Percentiles rank a stretch among this genome's conserved stretches.
Evolutionary conservation across 2,329 filamentous ascomycete genomes (phyloP).

Genomic region (Leptodontidium sp.): DNA sequence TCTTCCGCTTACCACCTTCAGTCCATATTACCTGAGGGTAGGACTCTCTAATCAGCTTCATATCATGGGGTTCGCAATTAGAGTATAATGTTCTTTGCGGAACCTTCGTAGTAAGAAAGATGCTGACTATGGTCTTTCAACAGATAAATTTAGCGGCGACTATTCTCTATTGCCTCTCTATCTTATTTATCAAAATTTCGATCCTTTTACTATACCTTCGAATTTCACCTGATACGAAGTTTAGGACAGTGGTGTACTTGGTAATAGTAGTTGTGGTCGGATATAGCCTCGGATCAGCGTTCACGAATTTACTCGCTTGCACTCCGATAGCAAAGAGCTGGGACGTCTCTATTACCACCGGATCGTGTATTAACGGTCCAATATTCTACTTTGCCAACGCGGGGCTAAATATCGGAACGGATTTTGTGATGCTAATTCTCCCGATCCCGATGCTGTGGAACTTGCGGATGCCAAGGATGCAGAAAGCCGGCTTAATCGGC

Average conservation of each 20-base stretch:
- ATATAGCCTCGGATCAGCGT: neutral
- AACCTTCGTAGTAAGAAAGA: neutral
- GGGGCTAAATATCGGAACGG: neutral
- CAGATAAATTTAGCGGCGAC: neutral
- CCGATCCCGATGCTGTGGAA: neutral
- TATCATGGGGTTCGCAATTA: neutral
- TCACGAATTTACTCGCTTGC: neutral
- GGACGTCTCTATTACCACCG: neutral
- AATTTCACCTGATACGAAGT: neutral
- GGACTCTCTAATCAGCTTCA: neutral
- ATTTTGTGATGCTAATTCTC: neutral
- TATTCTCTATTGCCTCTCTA: neutral
- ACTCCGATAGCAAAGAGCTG: neutral
- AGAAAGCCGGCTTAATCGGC: neutral
- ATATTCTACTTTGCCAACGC: conserved; percentile 7
- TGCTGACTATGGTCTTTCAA: neutral
- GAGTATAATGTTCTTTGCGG: neutral
- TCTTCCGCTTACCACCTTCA: neutral
- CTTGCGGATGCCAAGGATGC: neutral
- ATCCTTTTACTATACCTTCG: conserved; percentile 7
- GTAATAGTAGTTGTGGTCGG: neutral
- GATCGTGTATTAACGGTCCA: neutral
- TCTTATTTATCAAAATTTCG: neutral
- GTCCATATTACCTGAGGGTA: neutral
- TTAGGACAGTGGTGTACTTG: neutral